Evolutionary conservation across 768 basidiomycete genomes (phyloP), one percentile per base, ranked within the genome.

Genomic region (Melanogaster broomeanus): DNA sequence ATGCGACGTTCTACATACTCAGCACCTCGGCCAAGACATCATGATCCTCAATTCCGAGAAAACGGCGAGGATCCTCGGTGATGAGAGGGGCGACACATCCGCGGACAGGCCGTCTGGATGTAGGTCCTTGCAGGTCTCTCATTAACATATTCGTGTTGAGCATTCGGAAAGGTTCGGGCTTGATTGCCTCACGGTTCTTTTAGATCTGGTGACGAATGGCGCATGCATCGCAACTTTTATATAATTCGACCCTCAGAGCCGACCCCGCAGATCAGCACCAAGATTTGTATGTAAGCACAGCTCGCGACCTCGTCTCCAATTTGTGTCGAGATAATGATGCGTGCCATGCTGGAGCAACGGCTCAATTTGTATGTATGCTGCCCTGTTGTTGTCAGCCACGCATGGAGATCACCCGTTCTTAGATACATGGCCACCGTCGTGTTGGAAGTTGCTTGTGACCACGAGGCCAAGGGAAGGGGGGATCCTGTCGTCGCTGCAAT

Each of bases 201-300:
- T 59, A 28, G 40, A n/a, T 63, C 61, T 33, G 60, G 59, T 6
- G 49, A 55, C 19, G 34, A 37, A 18, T 63, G 57, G 60, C 54
- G 51, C 27, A 38, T 49, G 30, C 57, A 61, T 39, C 57, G 61
- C 30, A 55, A 47, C 38, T 25, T 59, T n/a, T n/a, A 6, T 48
- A 57, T 30, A 52, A 56, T 35, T 52, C 50, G 13, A 49, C 48
- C 19, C 48, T 61, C 13, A 45, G 49, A 9, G 19, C 39, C 16
- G 53, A 58, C 3, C 49, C 49, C 24, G 33, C 38, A 18, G 37
- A 21, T n/a, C 37, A 45, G 30, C 51, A 54, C 38, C 41, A 54
- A 11, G 41, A 46, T 6, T 19, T 51, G 40, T 42, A 55, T 35
- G 25, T 48, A 19, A 13, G 22, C 25, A 35, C 43, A 33, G 49